Conservation (phyloP, 2,329 filamentous ascomycete genomes). For the Fusarium burgessii region DNA sequence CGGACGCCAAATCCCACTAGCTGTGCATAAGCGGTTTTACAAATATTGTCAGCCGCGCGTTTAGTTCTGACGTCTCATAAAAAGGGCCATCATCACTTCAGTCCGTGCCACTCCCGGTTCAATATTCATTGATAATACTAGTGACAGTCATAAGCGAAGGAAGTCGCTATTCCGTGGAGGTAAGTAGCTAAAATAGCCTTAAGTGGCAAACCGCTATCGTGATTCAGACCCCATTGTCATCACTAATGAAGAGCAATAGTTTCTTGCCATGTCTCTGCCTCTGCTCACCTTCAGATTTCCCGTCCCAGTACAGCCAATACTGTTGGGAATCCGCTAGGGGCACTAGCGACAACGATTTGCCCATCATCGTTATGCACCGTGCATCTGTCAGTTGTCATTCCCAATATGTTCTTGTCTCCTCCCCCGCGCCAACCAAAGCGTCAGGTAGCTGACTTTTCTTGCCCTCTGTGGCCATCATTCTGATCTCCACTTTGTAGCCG, state of each 20-base stretch:
- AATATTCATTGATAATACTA: too few species aligned
- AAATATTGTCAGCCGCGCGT: too few species aligned
- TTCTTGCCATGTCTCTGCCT: fast-evolving
- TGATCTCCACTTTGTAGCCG: not conserved
- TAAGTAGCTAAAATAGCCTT: fast-evolving
- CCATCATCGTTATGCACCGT: not conserved
- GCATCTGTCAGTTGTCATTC: not conserved
- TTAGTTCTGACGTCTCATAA: not conserved
- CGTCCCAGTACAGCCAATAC: not conserved
- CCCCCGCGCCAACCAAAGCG: not conserved
- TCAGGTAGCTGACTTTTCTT: not conserved
- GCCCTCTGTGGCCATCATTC: not conserved
- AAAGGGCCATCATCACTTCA: fast-evolving
- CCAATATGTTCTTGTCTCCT: not conserved
- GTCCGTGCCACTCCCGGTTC: too few species aligned
- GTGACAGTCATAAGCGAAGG: too few species aligned
- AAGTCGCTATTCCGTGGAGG: fast-evolving
- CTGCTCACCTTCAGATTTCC: not conserved
- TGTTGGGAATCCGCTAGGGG: not conserved
- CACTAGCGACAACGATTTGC: not conserved
- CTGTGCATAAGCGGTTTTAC: fast-evolving
- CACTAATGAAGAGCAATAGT: fast-evolving
- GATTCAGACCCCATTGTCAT: fast-evolving
- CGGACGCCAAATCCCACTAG: not conserved
- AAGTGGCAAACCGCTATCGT: fast-evolving